These are phyloP conservation scores for Ocimum tenuiflorum DNA, from an alignment of 257 asterid species.

Conservation along the genomic window DNA sequence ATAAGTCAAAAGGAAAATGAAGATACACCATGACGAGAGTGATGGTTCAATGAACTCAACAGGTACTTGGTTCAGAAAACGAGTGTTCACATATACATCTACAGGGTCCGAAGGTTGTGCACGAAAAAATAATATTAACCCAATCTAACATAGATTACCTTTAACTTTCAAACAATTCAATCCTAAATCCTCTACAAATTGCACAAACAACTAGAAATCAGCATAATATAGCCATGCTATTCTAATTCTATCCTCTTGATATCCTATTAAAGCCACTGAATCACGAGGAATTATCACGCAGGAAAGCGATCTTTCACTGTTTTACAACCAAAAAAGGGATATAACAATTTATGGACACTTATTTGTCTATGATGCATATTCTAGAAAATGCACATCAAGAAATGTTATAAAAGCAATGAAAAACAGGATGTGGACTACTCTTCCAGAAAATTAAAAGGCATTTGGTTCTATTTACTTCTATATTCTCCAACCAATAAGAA, in stretches of 20 bases:
- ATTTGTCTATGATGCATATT: background rate
- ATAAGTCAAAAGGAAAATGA: no score
- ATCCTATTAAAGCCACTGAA: slow-evolving; percentile 5
- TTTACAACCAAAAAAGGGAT: background rate
- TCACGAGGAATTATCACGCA: background rate
- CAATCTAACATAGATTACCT: background rate
- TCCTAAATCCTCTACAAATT: background rate
- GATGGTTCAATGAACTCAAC: no score
- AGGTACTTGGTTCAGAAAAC: no score
- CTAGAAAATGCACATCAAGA: background rate
- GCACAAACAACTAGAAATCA: background rate
- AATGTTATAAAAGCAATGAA: slow-evolving; percentile 1
- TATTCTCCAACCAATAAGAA: slow-evolving; percentile 1
- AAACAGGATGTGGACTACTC: slow-evolving; percentile 7
- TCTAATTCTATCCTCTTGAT: background rate
- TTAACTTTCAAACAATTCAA: background rate
- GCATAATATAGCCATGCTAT: background rate
- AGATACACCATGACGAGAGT: no score
- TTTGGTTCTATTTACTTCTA: background rate
- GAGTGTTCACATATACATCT: no score
- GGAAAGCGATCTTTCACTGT: background rate
- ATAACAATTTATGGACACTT: background rate
- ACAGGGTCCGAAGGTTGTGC: no score
- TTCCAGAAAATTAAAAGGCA: background rate
- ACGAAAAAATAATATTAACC: no score